Percentiles rank a stretch among this genome's conserved stretches.
Conservation (phyloP, 2,329 filamentous ascomycete genomes). For the Coniochaeta ligniaria region DNA sequence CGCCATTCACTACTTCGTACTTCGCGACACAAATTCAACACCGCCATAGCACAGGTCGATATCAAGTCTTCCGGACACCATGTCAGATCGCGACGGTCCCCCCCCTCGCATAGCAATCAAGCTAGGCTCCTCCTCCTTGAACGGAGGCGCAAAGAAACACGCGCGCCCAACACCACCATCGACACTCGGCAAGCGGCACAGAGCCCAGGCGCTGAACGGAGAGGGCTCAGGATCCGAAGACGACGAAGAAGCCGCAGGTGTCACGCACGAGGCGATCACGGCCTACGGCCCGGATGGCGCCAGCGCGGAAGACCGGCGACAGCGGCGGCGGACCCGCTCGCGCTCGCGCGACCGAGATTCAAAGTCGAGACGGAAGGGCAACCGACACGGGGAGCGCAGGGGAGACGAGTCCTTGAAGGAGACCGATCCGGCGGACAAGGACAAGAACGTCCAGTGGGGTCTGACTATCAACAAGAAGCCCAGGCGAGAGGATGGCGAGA, state of each 20-base stretch:
- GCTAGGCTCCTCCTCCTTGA: constrained; percentile 6
- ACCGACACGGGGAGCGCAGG: background rate
- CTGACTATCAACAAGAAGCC: constrained; percentile 35
- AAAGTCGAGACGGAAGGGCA: background rate
- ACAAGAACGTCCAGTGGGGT: constrained; percentile 50
- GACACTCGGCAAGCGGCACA: constrained; percentile 10
- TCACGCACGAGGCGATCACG: constrained; percentile 38
- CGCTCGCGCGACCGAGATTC: constrained; percentile 5
- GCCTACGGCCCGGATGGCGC: constrained; percentile 16
- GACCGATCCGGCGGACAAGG: constrained; percentile 33
- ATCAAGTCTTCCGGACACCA: constrained; percentile 4
- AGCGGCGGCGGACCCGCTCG: background rate
- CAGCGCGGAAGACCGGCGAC: constrained; percentile 2
- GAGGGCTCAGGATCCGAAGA: constrained; percentile 21
- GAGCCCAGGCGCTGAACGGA: constrained; percentile 9
- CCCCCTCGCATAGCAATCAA: constrained; percentile 14
- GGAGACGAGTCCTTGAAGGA: background rate
- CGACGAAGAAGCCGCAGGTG: constrained; percentile 16
- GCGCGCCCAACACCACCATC: constrained; percentile 8
- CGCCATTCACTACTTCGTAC: background rate
- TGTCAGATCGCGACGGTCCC: constrained; percentile 10
- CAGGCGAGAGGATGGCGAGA: constrained; percentile 29
- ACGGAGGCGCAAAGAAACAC: constrained; percentile 9
- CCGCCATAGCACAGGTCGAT: background rate
- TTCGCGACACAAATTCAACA: background rate